Percentiles rank a stretch among this genome's conserved stretches.
Evolutionary conservation across 495 filamentous ascomycete genomes (phyloP).

Genomic region (Penicillium longicatenatum): DNA sequence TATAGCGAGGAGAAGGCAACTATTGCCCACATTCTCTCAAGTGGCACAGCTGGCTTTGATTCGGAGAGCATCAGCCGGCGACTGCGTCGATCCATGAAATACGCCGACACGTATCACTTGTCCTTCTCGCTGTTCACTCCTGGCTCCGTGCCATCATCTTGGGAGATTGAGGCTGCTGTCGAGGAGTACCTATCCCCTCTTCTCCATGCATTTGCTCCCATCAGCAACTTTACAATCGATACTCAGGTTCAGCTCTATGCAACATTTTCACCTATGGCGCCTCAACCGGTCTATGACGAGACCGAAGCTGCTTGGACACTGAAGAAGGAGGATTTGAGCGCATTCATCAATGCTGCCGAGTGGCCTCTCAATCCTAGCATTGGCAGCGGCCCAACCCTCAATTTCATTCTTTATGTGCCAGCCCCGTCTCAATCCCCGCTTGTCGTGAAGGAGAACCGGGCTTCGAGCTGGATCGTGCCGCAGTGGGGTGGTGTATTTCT

Average conservation of each 20-base stretch:
- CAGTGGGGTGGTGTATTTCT: conserved; percentile 96
- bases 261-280: conserved; percentile 71
- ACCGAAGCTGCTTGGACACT: conserved; percentile 61
- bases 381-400: conserved; percentile 87
- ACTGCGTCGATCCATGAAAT: conserved; percentile 82
- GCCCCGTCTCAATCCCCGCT: conserved; percentile 60
- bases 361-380: conserved; percentile 96
- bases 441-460: conserved; percentile 67
- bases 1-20: conserved; percentile 90
- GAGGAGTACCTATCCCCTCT: conserved; percentile 80
- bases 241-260: conserved; percentile 96
- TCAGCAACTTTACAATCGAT: conserved; percentile 96
- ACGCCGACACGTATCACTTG: conserved; percentile 91
- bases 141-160: conserved; percentile 73
- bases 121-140: conserved; percentile 94
- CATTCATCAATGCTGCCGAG: conserved; percentile 96
- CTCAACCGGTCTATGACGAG: conserved; percentile 55
- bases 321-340: conserved; percentile 83
- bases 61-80: conserved; percentile 55
- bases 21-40: conserved; percentile 78
- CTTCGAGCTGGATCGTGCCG: conserved; percentile 89
- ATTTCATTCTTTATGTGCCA: conserved; percentile 89
- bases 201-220: conserved; percentile 71
- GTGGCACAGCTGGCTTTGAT: conserved; percentile 31
- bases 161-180: conserved; percentile 87